Conservation (phyloP, 805 yeast genomes). For the Saccharomycopsis lassenensis region DNA sequence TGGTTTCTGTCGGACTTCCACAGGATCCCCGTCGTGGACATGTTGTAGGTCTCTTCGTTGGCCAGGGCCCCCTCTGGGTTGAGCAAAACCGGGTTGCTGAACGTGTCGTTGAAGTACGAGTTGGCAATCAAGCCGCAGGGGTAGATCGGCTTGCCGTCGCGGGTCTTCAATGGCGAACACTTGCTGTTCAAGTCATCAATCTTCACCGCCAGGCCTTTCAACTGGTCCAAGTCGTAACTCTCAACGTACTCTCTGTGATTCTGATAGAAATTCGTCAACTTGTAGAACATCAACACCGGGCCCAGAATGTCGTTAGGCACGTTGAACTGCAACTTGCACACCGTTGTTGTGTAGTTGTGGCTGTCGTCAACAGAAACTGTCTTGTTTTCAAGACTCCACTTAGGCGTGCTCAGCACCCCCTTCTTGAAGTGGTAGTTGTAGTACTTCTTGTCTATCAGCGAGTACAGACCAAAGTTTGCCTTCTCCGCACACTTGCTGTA, state of each 20-base stretch:
- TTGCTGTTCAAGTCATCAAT: slow-evolving; percentile 36
- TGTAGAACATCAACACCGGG: slow-evolving; percentile 71
- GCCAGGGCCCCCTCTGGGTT: slow-evolving; percentile 24
- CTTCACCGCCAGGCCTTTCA: slow-evolving; percentile 63
- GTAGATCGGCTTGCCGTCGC: slow-evolving; percentile 27
- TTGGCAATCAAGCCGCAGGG: slow-evolving; percentile 85
- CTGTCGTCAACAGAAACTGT: slow-evolving; percentile 24
- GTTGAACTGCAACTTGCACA: slow-evolving; percentile 61
- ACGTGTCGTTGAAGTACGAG: slow-evolving; percentile 70
- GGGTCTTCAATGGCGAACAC: slow-evolving; percentile 25
- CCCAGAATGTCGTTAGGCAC: slow-evolving; percentile 59
- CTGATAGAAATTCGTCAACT: slow-evolving; percentile 83
- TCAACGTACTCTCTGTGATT: slow-evolving; percentile 92
- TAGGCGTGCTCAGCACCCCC: slow-evolving; percentile 27
- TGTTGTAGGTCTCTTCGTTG: slow-evolving; percentile 26
- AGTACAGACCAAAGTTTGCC: slow-evolving; percentile 35
- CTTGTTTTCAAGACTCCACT: slow-evolving; percentile 42
- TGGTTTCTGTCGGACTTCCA: slow-evolving; percentile 61
- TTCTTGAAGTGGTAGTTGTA: slow-evolving; percentile 51
- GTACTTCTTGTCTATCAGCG: slow-evolving; percentile 47
- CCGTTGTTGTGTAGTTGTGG: slow-evolving; percentile 26
- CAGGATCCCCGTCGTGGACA: slow-evolving; percentile 49
- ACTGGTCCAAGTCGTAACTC: slow-evolving; percentile 70
- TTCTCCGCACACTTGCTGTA: slow-evolving; percentile 57
- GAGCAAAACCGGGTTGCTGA: slow-evolving; percentile 30